Evolutionary conservation across 139 green algal genomes (phyloP).

Genomic region (Chlamydomonas asymmetrica): DNA sequence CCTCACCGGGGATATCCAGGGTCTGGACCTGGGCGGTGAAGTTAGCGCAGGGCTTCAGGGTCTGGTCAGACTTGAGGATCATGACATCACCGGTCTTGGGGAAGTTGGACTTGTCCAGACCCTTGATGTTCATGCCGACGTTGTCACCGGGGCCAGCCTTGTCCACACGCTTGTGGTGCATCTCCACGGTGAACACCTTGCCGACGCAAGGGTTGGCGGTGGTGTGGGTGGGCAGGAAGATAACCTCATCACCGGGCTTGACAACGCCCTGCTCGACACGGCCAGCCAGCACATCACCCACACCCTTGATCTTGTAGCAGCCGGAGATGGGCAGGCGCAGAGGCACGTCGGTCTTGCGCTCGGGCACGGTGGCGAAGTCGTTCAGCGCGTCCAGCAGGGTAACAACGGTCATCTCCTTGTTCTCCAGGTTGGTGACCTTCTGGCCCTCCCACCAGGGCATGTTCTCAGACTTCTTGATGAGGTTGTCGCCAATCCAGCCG

Average conservation of each 20-base stretch:
- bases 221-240: conserved; percentile 89
- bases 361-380: conserved; percentile 75
- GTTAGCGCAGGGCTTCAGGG: conserved; percentile 76
- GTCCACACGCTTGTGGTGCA: conserved; percentile 98
- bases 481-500: conserved; percentile 98
- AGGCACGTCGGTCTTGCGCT: conserved; percentile 82
- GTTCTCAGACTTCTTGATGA: conserved; percentile 94
- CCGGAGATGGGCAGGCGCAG: conserved; percentile 93
- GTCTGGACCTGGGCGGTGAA: conserved; percentile 93
- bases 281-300: conserved; percentile 96
- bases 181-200: conserved; percentile 99
- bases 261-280: conserved; percentile 97
- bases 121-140: conserved; percentile 99
- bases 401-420: conserved; percentile 57
- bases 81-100: conserved; percentile 90
- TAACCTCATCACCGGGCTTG: conserved; percentile 90
- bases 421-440: conserved; percentile 65
- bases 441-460: conserved; percentile 93
- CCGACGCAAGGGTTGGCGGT: conserved; percentile 84
- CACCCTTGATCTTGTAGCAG: conserved; percentile 99
- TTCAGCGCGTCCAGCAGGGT: conserved; percentile 91
- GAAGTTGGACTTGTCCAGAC: conserved; percentile 93
- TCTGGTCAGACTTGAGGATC: conserved; percentile 88
- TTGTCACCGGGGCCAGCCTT: conserved; percentile 95
- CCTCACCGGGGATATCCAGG: conserved; percentile 90